Base-by-base conservation (phyloP, 257 asterid species). In the Lantana camara region DNA sequence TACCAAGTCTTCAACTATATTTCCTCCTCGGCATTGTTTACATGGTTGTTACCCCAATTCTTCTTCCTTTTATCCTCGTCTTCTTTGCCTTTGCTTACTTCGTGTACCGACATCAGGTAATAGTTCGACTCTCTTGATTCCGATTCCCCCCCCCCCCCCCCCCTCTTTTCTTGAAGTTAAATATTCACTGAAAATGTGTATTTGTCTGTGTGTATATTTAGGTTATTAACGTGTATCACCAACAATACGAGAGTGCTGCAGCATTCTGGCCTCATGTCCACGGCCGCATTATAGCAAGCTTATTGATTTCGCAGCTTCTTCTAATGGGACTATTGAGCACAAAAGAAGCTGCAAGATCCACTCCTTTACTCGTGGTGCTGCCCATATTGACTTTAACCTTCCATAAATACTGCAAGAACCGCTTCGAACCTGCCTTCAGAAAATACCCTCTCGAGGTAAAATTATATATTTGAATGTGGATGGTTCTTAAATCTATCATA, bases 221-320 rank as follows among this genome's bases (percentile, higher is more conserved):
- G 99, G 82, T 90, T 27, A 90, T 90, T 23, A 94, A 94, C 38
- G 99, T 94, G 70, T 94, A 94, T 63, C 69, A 88, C 75, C 99
- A 94, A 68, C 83, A 73, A 55, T 88, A 90, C 50, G 97, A 94
- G 77, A 94, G 97, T 32, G 94, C 95, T 55, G 99, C 86, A 50
- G 99, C 96, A 5, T 94, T 94, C 51, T 94, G 99, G 99, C 99
- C 99, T 1, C 95, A 88, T 3, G 89, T 94, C 56, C 99, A 94
- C 51, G 84, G 88, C 22, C 96, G 97, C 4, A 94, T 94, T 47
- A 58, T 94, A 55, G 96, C 96, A 24, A 85, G 96, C 87, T 74
- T 94, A 63, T 70, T 90, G 37, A 84, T 94, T 67, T 94, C 99
- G 16, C 99, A 94, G 30, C 83, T 94, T 66, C 97, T 94, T 29